These are phyloP conservation scores for Pseudogymnoascus sp. DNA, from an alignment of 2,329 filamentous ascomycete genomes.

Conservation along the genomic window DNA sequence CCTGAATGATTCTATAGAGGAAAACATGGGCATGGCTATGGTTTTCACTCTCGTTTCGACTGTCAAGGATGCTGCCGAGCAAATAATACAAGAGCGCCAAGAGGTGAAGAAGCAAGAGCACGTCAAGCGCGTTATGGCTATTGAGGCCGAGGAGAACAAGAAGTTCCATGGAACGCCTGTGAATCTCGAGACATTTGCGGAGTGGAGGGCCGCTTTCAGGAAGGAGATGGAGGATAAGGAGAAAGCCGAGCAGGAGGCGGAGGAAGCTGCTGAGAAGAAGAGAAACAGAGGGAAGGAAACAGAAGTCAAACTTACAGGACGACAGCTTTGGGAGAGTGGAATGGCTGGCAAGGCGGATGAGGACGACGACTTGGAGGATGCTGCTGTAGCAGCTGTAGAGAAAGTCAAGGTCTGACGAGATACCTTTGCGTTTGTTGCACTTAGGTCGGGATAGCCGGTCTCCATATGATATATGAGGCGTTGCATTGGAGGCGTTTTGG, in stretches of 20 bases:
- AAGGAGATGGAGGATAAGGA: slow-evolving; percentile 73
- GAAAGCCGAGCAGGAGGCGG: slow-evolving; percentile 60
- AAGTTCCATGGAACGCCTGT: slow-evolving; percentile 92
- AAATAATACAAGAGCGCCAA: slow-evolving; percentile 67
- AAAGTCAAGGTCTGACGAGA: slow-evolving; percentile 61
- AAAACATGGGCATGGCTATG: slow-evolving; percentile 97
- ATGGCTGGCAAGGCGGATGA: slow-evolving; percentile 60
- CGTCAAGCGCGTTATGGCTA: slow-evolving; percentile 48
- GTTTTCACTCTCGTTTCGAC: slow-evolving; percentile 83
- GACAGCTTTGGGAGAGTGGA: slow-evolving; percentile 71
- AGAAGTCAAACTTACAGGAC: slow-evolving; percentile 61
- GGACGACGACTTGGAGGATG: slow-evolving; percentile 55
- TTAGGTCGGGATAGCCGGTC: neutral
- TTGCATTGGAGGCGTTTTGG: slow-evolving; percentile 27
- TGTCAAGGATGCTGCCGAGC: slow-evolving; percentile 86
- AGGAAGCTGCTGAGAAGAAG: slow-evolving; percentile 75
- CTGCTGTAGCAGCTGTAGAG: slow-evolving; percentile 53
- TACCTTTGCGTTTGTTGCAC: slow-evolving; percentile 15
- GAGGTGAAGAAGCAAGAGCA: slow-evolving; percentile 52
- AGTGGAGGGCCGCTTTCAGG: slow-evolving; percentile 73
- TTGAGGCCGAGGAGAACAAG: slow-evolving; percentile 86
- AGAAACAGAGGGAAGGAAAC: slow-evolving; percentile 70
- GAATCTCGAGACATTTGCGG: slow-evolving; percentile 75
- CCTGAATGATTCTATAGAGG: slow-evolving; percentile 70
- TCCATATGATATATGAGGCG: slow-evolving; percentile 13